Evolutionary conservation across 805 yeast genomes (phyloP).

Genomic region (Candida easanensis): DNA sequence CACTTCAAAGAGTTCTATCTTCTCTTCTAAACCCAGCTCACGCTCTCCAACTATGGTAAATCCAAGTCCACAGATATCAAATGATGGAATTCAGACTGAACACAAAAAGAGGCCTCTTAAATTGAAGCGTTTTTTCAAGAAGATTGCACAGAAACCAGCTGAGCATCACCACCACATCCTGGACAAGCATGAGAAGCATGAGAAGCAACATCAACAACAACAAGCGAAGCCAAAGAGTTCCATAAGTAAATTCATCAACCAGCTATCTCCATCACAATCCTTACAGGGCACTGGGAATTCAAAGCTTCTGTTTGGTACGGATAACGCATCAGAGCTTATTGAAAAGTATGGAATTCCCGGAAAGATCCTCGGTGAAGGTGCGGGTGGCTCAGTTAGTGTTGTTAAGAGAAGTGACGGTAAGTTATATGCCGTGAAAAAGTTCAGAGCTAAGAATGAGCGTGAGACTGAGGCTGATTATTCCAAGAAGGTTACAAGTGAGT

Average conservation of each 20-base stretch:
- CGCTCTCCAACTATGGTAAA: slow-evolving; percentile 23
- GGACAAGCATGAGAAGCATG: slow-evolving; percentile 7
- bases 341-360: slow-evolving; percentile 77
- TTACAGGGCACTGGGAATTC: slow-evolving; percentile 15
- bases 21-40: slow-evolving; percentile 22
- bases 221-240: slow-evolving; percentile 13
- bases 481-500: slow-evolving; percentile 79
- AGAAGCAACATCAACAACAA: slow-evolving; percentile 1
- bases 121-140: slow-evolving; percentile 52
- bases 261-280: slow-evolving; percentile 24
- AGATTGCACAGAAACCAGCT: slow-evolving; percentile 27
- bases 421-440: slow-evolving; percentile 84
- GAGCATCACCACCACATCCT: slow-evolving; percentile 1
- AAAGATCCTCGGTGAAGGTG: slow-evolving; percentile 81
- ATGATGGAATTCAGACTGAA: slow-evolving; percentile 8
- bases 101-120: slow-evolving; percentile 23
- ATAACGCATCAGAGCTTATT: slow-evolving; percentile 38
- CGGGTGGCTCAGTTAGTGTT: slow-evolving; percentile 89
- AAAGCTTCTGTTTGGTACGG: slow-evolving; percentile 37
- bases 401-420: slow-evolving; percentile 61
- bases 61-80: slow-evolving; percentile 17
- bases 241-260: slow-evolving; percentile 23
- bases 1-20: slow-evolving; percentile 24
- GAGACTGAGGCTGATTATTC: slow-evolving; percentile 71
- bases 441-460: slow-evolving; percentile 59